Conservation (phyloP, 2,329 filamentous ascomycete species). For the Penicillium corylophilum region DNA sequence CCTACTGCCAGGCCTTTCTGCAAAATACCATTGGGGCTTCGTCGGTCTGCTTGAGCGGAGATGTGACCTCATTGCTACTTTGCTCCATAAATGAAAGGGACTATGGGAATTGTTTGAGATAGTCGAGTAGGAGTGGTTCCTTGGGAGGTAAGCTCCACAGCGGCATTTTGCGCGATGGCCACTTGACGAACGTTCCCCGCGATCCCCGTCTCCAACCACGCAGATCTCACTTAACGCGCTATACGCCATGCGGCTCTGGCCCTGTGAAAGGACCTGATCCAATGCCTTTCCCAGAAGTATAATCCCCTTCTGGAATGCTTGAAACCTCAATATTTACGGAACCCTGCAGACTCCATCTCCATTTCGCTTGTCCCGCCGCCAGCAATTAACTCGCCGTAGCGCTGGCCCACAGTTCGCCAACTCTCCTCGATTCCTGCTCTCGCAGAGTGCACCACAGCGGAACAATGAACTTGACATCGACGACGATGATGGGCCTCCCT, state of each 20-base stretch:
- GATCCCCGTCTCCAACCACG: neutral
- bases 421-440: constrained; percentile 34
- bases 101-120: too few relatives aligned
- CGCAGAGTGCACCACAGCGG: constrained; percentile 18
- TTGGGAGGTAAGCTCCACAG: too few relatives aligned
- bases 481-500: constrained; percentile 20
- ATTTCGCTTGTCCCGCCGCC: constrained; percentile 28
- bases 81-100: too few relatives aligned
- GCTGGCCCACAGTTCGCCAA: constrained; percentile 34
- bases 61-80: too few relatives aligned
- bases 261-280: neutral
- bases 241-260: neutral
- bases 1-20: too few relatives aligned
- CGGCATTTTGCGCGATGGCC: neutral
- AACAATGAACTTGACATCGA: constrained; percentile 18
- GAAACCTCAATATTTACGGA: neutral
- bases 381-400: constrained; percentile 25
- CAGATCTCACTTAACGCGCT: neutral
- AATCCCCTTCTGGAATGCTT: neutral
- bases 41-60: too few relatives aligned
- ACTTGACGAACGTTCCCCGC: neutral
- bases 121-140: too few relatives aligned
- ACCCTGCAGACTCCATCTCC: constrained; percentile 28
- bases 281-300: neutral
- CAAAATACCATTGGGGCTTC: too few relatives aligned